Evolutionary conservation across 1,139 yeast genomes (phyloP).

Genomic region (Sugiyamaella novakii): DNA sequence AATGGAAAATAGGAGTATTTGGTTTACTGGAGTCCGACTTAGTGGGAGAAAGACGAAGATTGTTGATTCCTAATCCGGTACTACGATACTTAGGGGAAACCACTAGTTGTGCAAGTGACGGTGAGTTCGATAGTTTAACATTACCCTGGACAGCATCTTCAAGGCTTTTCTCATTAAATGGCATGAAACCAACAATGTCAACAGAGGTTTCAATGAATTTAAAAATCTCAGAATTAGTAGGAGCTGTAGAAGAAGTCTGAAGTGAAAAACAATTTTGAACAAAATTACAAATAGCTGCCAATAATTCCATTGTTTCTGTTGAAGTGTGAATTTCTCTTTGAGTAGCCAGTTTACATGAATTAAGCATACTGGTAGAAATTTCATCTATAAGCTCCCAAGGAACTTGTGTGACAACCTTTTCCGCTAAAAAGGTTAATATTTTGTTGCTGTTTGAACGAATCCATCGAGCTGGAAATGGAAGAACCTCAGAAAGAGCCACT

Average conservation of each 20-base stretch:
- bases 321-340: constrained; percentile 33
- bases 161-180: constrained; percentile 24
- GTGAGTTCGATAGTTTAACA: constrained; percentile 1
- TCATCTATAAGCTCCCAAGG: constrained; percentile 21
- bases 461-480: constrained; percentile 29
- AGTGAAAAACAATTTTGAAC: constrained; percentile 16
- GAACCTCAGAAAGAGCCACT: constrained; percentile 23
- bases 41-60: constrained; percentile 10
- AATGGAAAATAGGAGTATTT: constrained; percentile 19
- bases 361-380: constrained; percentile 23
- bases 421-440: constrained; percentile 21
- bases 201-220: constrained; percentile 23
- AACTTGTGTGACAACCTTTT: constrained; percentile 14
- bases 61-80: constrained; percentile 2
- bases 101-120: constrained; percentile 1
- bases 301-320: constrained; percentile 29
- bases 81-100: constrained; percentile 15
- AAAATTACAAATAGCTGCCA: constrained; percentile 30
- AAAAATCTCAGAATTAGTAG: constrained; percentile 12
- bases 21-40: constrained; percentile 1
- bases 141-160: not conserved
- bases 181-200: constrained; percentile 26
- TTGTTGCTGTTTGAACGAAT: constrained; percentile 23
- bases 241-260: not conserved
- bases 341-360: constrained; percentile 21